Conservation (phyloP, 768 basidiomycete species). For the Leucosporidium yakuticum region DNA sequence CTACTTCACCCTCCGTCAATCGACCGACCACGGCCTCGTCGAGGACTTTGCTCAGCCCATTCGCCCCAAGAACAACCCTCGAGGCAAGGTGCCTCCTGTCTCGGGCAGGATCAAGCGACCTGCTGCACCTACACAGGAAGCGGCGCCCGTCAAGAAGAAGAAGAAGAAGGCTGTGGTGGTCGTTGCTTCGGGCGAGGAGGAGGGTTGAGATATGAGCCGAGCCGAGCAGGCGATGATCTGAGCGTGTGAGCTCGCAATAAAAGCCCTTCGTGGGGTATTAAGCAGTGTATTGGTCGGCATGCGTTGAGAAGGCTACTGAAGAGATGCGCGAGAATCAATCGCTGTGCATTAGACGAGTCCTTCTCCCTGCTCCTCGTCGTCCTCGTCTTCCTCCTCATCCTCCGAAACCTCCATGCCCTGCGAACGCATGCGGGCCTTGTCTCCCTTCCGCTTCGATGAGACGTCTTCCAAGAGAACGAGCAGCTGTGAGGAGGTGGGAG, state of each 20-base stretch:
- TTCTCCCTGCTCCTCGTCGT: neutral
- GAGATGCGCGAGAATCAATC: neutral
- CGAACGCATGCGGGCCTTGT: conserved; percentile 69
- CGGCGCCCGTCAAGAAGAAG: neutral
- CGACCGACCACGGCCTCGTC: conserved; percentile 10
- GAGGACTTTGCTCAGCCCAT: neutral
- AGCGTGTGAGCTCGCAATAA: neutral
- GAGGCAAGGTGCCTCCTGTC: neutral
- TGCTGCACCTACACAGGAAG: too few species aligned
- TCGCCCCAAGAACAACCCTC: neutral
- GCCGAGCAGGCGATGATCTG: too few species aligned
- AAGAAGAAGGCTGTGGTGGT: neutral
- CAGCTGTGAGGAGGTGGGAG: conserved; percentile 42
- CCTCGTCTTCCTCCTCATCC: conserved; percentile 69
- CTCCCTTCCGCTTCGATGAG: conserved; percentile 71
- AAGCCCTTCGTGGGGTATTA: neutral
- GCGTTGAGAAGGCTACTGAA: neutral
- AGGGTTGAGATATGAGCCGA: neutral
- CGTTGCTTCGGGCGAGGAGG: neutral
- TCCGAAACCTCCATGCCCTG: conserved; percentile 84
- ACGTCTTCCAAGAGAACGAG: conserved; percentile 89
- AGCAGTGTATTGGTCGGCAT: neutral
- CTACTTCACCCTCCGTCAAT: conserved; percentile 51
- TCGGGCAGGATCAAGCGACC: neutral
- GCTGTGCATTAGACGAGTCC: neutral